phyloP scores from a whole-genome alignment of 139 green algal genomes.

The Picochlorum sp. region DNA sequence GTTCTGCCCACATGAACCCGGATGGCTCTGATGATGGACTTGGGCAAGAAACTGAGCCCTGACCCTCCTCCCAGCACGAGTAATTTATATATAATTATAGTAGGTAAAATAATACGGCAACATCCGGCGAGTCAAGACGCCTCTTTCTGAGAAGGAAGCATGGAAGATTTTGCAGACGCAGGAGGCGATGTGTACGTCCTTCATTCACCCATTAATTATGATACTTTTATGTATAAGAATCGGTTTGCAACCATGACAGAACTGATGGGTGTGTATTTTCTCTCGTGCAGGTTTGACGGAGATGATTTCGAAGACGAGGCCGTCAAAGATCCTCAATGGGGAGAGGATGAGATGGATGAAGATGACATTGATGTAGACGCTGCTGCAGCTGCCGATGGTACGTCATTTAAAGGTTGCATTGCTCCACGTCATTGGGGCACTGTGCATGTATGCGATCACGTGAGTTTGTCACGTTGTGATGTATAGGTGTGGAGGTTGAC shows the following conservation, averaged over 20 bases:
- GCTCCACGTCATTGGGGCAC: neutral
- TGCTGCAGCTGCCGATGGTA: conserved; percentile 1
- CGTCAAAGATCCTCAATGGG: conserved; percentile 8
- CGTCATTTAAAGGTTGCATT: neutral
- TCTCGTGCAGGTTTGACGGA: conserved; percentile 12
- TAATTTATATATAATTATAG: no score
- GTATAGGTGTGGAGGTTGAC: conserved; percentile 6
- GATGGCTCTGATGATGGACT: neutral
- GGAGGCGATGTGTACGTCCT: no score
- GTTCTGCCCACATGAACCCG: conserved; percentile 2
- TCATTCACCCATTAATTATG: no score
- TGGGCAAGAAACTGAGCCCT: no score
- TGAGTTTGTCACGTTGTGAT: neutral
- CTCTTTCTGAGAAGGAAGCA: no score
- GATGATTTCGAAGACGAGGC: conserved; percentile 12
- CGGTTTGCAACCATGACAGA: no score
- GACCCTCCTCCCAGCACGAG: no score
- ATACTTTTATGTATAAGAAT: no score
- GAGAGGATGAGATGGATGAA: conserved; percentile 13
- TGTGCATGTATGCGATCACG: neutral
- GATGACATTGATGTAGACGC: conserved; percentile 7
- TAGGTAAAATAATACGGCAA: no score
- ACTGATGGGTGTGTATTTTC: no score
- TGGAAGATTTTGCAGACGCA: no score
- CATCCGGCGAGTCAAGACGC: no score